phyloP scores from a whole-genome alignment of 495 filamentous ascomycete genomes.

The Xeromyces bisporus region DNA sequence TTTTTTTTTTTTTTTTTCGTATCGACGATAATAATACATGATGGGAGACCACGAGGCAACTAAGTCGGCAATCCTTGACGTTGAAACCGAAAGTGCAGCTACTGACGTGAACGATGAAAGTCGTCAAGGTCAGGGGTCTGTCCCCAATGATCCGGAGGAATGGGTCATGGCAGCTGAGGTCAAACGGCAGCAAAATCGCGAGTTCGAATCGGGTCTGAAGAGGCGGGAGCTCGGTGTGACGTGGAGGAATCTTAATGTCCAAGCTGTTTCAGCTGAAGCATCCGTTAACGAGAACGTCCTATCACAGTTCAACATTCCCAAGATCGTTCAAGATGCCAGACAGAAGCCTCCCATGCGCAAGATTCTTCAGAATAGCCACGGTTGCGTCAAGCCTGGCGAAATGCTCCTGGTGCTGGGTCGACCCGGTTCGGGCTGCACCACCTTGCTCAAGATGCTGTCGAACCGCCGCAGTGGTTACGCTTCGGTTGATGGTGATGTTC shows the following conservation, averaged over 20 bases:
- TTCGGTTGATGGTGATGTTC: conserved; percentile 32
- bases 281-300: conserved; percentile 32
- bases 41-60: too few species aligned
- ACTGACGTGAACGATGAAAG: conserved; percentile 14
- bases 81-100: conserved; percentile 17
- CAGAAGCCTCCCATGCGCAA: conserved; percentile 19
- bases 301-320: conserved; percentile 40
- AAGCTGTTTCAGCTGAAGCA: conserved; percentile 26
- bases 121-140: conserved; percentile 1
- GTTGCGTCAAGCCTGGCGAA: conserved; percentile 7
- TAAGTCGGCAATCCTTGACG: conserved; percentile 6
- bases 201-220: conserved; percentile 29
- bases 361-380: conserved; percentile 24
- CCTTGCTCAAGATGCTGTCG: conserved; percentile 48
- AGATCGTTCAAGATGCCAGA: conserved; percentile 20
- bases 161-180: conserved; percentile 32
- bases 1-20: too few species aligned
- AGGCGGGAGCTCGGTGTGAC: conserved; percentile 36
- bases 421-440: conserved; percentile 43
- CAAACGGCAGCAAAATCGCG: conserved; percentile 25
- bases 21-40: too few species aligned
- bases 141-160: conserved; percentile 15
- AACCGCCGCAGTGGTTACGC: conserved; percentile 45
- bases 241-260: conserved; percentile 32
- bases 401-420: conserved; percentile 39